These are phyloP conservation scores for Colletotrichum tropicicola DNA, from an alignment of 2,329 filamentous ascomycete species.

Conservation along the genomic window DNA sequence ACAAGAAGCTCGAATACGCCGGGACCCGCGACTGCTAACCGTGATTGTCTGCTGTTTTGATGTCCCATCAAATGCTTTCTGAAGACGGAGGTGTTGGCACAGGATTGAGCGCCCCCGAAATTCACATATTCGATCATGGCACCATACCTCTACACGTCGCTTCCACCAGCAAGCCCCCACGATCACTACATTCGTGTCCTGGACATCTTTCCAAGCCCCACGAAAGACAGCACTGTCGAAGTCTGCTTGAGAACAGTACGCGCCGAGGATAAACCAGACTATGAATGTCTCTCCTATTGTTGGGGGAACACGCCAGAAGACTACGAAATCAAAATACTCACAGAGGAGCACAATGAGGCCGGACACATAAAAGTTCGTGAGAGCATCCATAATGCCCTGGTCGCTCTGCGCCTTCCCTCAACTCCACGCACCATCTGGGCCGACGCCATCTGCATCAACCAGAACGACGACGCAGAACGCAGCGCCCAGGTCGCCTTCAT, in stretches of 20 bases:
- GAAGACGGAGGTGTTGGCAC: too few species aligned
- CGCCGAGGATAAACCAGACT: slow-evolving; percentile 33
- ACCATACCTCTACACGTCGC: not conserved
- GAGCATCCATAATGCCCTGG: slow-evolving; percentile 41
- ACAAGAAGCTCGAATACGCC: too few species aligned
- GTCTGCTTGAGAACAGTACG: slow-evolving; percentile 37
- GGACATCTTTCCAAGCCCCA: slow-evolving; percentile 37
- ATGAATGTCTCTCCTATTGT: slow-evolving; percentile 46
- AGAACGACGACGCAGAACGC: slow-evolving; percentile 44
- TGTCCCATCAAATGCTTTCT: too few species aligned
- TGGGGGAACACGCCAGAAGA: slow-evolving; percentile 39
- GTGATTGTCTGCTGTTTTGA: too few species aligned
- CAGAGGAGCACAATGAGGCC: slow-evolving; percentile 33
- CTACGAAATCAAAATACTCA: slow-evolving; percentile 33
- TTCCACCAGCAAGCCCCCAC: not conserved
- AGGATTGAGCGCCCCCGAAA: too few species aligned
- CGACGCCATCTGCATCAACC: slow-evolving; percentile 50
- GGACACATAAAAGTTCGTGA: slow-evolving; percentile 34
- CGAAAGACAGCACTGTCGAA: slow-evolving; percentile 32
- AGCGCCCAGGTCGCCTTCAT: slow-evolving; percentile 46
- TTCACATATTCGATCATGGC: too few species aligned
- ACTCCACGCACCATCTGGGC: slow-evolving; percentile 42
- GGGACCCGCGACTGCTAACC: too few species aligned
- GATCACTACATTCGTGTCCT: slow-evolving; percentile 40
- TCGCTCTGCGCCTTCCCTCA: slow-evolving; percentile 37